These are phyloP conservation scores for Epichloe hybrida DNA, from an alignment of 2,329 filamentous ascomycete genomes.

Conservation along the genomic window DNA sequence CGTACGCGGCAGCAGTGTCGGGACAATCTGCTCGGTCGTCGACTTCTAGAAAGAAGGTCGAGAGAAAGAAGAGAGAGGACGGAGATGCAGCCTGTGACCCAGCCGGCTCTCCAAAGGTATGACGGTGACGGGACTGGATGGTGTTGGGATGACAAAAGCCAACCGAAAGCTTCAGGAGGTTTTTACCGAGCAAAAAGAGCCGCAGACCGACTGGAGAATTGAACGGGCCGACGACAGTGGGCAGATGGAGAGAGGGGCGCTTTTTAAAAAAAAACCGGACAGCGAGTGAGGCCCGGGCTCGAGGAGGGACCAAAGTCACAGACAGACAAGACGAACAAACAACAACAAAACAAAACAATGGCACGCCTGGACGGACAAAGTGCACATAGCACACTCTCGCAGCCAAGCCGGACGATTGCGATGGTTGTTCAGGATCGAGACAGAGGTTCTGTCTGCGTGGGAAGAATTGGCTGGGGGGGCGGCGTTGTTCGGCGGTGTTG, in stretches of 20 bases:
- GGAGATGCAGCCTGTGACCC: constrained; percentile 24
- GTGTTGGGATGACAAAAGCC: constrained; percentile 11
- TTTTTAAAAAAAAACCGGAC: not conserved
- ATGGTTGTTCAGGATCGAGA: no score
- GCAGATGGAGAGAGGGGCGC: not conserved
- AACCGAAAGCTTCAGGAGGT: constrained; percentile 16
- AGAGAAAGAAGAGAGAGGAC: constrained; percentile 11
- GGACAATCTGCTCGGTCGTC: constrained; percentile 7
- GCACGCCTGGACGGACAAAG: no score
- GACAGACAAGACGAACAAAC: not conserved
- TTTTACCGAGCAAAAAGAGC: constrained; percentile 11
- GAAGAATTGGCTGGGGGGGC: no score
- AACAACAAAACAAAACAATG: no score
- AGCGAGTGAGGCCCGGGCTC: not conserved
- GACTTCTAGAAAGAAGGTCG: constrained; percentile 8
- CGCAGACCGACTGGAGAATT: constrained; percentile 11
- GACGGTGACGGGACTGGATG: constrained; percentile 11
- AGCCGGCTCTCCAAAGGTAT: constrained; percentile 17
- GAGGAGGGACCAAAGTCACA: not conserved
- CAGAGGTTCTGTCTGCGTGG: no score
- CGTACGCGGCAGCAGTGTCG: constrained; percentile 6
- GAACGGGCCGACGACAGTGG: constrained; percentile 7
- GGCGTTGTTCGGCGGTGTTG: no score
- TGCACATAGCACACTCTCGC: no score
- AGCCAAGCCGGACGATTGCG: no score